Percentiles rank a stretch among this genome's conserved stretches.
phyloP scores from a whole-genome alignment of 495 filamentous ascomycete species.

The Penicillium maclennaniae region DNA sequence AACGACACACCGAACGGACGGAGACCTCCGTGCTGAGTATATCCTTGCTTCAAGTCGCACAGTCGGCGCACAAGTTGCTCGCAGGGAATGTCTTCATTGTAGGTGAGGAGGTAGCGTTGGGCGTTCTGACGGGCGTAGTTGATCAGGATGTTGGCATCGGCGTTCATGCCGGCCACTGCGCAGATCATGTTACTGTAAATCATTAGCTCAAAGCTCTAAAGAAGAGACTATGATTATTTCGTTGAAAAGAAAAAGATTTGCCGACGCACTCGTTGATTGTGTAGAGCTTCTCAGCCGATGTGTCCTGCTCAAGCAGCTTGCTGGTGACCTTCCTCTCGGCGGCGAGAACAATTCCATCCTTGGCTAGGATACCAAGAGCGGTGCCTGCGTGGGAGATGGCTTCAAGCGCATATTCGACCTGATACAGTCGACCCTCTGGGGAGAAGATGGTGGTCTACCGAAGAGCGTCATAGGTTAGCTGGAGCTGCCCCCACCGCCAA shows the following conservation, averaged over 20 bases:
- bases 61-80: slow-evolving; percentile 95
- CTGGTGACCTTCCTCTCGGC: slow-evolving; percentile 99
- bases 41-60: slow-evolving; percentile 98
- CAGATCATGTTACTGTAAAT: slow-evolving; percentile 94
- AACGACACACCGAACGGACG: slow-evolving; percentile 98
- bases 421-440: slow-evolving; percentile 94
- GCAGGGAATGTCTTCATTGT: slow-evolving; percentile 99
- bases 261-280: slow-evolving; percentile 88
- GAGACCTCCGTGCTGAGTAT: slow-evolving; percentile 97
- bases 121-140: slow-evolving; percentile 97
- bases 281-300: slow-evolving; percentile 98
- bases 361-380: slow-evolving; percentile 90
- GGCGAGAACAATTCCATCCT: slow-evolving; percentile 96
- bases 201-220: slow-evolving; percentile 15
- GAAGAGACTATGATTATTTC: not conserved
- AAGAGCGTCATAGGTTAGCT: slow-evolving; percentile 46
- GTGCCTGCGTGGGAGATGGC: slow-evolving; percentile 98
- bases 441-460: slow-evolving; percentile 97
- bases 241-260: not conserved
- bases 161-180: slow-evolving; percentile 98
- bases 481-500: slow-evolving; percentile 28
- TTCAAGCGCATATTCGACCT: slow-evolving; percentile 98
- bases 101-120: slow-evolving; percentile 95
- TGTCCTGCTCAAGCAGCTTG: slow-evolving; percentile 98
- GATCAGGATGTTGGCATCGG: slow-evolving; percentile 99